Percentiles rank a stretch among this genome's conserved stretches.
These are phyloP conservation scores for Aspergillus sparsus DNA, from an alignment of 495 filamentous ascomycete species.

Conservation along the genomic window DNA sequence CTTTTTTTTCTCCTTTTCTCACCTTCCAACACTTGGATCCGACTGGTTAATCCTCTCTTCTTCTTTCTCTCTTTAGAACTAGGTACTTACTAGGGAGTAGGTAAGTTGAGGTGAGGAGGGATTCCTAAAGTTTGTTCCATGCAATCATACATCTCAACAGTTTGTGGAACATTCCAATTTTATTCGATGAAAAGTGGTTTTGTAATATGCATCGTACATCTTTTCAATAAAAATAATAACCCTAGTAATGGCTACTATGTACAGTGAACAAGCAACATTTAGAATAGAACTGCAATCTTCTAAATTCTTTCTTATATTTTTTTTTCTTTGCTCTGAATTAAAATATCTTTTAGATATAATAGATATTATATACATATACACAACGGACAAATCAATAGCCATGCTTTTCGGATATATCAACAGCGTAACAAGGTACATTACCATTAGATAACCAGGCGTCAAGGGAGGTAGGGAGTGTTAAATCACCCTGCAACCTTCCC, in stretches of 20 bases:
- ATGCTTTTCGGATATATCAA: conserved; percentile 20
- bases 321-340: too few species aligned
- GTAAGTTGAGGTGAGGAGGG: too few species aligned
- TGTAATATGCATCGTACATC: not conserved
- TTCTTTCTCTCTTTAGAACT: too few species aligned
- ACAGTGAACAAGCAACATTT: not conserved
- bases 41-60: too few species aligned
- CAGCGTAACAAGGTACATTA: conserved; percentile 25
- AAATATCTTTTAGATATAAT: conserved; percentile 16
- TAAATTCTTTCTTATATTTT: conserved; percentile 9
- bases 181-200: not conserved
- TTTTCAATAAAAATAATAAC: not conserved
- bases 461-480: conserved; percentile 7
- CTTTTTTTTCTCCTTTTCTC: too few species aligned
- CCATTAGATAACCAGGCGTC: conserved; percentile 14
- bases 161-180: not conserved
- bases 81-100: too few species aligned
- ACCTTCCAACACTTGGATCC: too few species aligned
- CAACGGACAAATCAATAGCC: conserved; percentile 20
- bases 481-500: conserved; percentile 6
- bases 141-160: not conserved
- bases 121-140: not conserved
- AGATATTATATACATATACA: conserved; percentile 31
- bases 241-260: too few species aligned
- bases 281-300: not conserved